Percentiles rank a stretch among this genome's conserved stretches.
phyloP scores from a whole-genome alignment of 352 stramenopile genomes.

The Globisporangium megalacanthum region DNA sequence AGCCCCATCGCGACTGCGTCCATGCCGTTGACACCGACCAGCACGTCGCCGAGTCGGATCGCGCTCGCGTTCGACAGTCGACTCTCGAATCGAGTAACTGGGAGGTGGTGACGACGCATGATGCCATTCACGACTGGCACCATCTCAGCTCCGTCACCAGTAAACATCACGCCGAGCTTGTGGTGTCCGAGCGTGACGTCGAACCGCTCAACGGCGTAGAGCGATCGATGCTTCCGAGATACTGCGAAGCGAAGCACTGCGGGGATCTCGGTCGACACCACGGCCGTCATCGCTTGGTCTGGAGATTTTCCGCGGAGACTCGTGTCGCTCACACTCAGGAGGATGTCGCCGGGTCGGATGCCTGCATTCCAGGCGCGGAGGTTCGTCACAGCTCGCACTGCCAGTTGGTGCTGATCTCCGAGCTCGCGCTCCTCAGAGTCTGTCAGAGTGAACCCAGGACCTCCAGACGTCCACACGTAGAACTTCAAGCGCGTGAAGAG shows the following conservation, averaged over 20 bases:
- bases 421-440: slow-evolving; percentile 6
- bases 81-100: neutral
- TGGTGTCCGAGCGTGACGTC: slow-evolving; percentile 28
- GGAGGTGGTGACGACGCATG: neutral
- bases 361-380: slow-evolving; percentile 36
- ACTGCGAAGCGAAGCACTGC: slow-evolving; percentile 48
- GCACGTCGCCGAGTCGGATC: slow-evolving; percentile 36
- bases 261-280: slow-evolving; percentile 21
- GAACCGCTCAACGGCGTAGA: slow-evolving; percentile 26
- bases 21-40: slow-evolving; percentile 50
- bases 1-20: slow-evolving; percentile 43
- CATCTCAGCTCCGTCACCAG: slow-evolving; percentile 30
- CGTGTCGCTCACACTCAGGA: slow-evolving; percentile 40
- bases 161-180: slow-evolving; percentile 42
- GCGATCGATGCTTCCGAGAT: slow-evolving; percentile 3
- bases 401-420: slow-evolving; percentile 13
- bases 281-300: slow-evolving; percentile 26
- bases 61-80: slow-evolving; percentile 1
- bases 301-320: slow-evolving; percentile 26
- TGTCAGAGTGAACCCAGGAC: slow-evolving; percentile 26
- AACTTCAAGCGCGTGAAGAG: slow-evolving; percentile 42
- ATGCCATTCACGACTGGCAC: slow-evolving; percentile 48
- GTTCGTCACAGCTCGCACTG: slow-evolving; percentile 24
- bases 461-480: slow-evolving; percentile 32
- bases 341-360: slow-evolving; percentile 45